Evolutionary conservation across 805 yeast species (phyloP), one percentile per base, ranked within the genome.

Genomic region (Pichia pseudocactophila): DNA sequence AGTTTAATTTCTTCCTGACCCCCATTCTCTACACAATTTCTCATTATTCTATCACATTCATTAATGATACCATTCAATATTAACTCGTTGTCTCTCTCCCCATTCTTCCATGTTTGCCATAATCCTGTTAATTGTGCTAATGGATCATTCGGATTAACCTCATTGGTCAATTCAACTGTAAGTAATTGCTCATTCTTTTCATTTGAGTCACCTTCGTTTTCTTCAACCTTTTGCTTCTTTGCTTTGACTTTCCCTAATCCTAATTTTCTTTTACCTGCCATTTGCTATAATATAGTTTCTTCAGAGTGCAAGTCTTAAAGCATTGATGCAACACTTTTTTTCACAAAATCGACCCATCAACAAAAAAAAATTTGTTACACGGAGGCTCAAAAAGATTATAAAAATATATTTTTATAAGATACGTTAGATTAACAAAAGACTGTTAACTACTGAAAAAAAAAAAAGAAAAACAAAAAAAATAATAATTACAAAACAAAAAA

Each of bases 41-140:
- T 69, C 49, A 88, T 67, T 28, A 87, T 58, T 39, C 94, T 65
- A 55, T 90, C 96, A 64, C 95, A 83, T 58, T 90, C 97, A 53
- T 89, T 96, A n/a, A 90, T 73, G 4, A 89, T 71, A 19, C 96
- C 97, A 54, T 88, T 83, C 44, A 83, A 57, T 30, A 83, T 71
- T 46, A 78, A 62, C 55, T 80, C 84, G 49, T 73, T 75, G 18
- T 80, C 82, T 43, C 74, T 73, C 4, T 73, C 76, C 2, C 82
- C 68, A 4, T 65, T 58, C 34, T 63, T 53, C 61, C 76, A 85
- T 3, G 85, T 78, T 13, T 66, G 62, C 82, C 89, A 86, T 33
- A 89, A 63, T 1, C 83, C 94, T 45, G 63, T 65, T 45, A 89
- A 62, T 58, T 87, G 95, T 7, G 78, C 78, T n/a, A 85, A 54